Conservation (phyloP, 2,329 filamentous ascomycete species). For the Aspergillus floridensis region DNA sequence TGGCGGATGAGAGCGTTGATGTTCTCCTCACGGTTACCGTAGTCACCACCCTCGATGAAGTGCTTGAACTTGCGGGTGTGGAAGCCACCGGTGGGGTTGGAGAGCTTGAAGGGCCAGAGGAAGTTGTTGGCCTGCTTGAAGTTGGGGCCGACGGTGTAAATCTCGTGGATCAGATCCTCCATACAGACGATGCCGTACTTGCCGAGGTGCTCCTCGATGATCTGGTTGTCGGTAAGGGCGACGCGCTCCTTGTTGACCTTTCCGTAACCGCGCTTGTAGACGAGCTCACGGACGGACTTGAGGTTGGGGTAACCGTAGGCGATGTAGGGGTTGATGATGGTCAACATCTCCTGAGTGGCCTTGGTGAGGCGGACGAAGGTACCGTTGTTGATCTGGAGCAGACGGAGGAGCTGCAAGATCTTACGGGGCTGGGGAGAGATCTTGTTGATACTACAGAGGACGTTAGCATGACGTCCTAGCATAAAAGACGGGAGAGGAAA, state of each 20-base stretch:
- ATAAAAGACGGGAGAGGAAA: too few species aligned
- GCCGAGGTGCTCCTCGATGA: constrained; percentile 94
- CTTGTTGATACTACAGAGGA: constrained; percentile 91
- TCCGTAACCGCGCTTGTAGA: constrained; percentile 99
- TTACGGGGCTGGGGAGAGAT: constrained; percentile 99
- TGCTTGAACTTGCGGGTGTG: constrained; percentile 96
- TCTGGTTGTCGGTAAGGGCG: constrained; percentile 92
- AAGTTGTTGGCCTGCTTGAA: constrained; percentile 99
- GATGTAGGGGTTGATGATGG: constrained; percentile 97
- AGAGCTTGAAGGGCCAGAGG: constrained; percentile 99
- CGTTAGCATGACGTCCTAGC: too few species aligned
- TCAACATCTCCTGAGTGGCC: constrained; percentile 95
- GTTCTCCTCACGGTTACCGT: constrained; percentile 97
- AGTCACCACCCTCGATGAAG: constrained; percentile 97
- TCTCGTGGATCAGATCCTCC: constrained; percentile 99
- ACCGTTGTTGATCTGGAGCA: constrained; percentile 99
- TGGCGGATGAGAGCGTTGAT: constrained; percentile 95
- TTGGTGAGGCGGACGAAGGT: constrained; percentile 98
- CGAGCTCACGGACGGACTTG: constrained; percentile 96
- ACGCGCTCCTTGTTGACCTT: constrained; percentile 99
- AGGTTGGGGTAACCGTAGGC: constrained; percentile 99
- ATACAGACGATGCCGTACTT: constrained; percentile 99
- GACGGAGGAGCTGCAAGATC: constrained; percentile 98
- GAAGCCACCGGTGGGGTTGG: constrained; percentile 97
- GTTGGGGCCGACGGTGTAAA: constrained; percentile 97